Base-by-base conservation (phyloP, 805 yeast genomes). In the Myxozyma geophila region DNA sequence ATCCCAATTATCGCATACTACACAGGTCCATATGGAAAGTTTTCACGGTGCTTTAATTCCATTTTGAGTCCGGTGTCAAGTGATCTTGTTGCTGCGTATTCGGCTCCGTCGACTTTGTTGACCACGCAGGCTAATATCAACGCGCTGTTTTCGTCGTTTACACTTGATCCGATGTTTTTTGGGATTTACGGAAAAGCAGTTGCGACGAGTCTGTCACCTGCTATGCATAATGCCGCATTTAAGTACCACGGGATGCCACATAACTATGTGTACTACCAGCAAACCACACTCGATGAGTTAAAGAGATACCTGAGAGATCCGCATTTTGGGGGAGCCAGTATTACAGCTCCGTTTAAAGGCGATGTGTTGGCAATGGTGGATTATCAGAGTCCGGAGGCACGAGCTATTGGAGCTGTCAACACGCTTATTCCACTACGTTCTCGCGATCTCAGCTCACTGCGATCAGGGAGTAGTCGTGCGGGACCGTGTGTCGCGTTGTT, bases 391-490 rank as follows among this genome's bases (percentile, higher is more conserved):
- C 87, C 84, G 13, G 84, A 95, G 28, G 98, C 96, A 13, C 75
- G 81, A 65, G 71, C 76, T n/a, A 90, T 93, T 71, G 98, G 98
- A 48, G 98, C 98, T 28, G 92, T 95, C 59, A 93, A 93, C 77
- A 93, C 98, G 0, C 83, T 93, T 54, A 81, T 82, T 43, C 88
- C 67, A 5, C 28, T 49, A 15, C 50, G 89, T 41, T 39, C 43
- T 2, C 13, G n/a, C 7, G 53, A 50, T 23, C 49, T 39, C 13
- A 68, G 49, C 2, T 40, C 43, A 12, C 17, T 36, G 37, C 7
- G 10, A 36, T 17, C 44, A 5, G 43, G n/a, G 4, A 39, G 43
- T 13, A 39, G 43, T 39, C 43, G 43, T 3, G 43, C 43, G 6
- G 43, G 43, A n/a, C 43, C 43, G n/a, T 39, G 43, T n/a, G 15